These are phyloP conservation scores for Leptographium lundbergii DNA, from an alignment of 2,329 filamentous ascomycete genomes.

Conservation along the genomic window DNA sequence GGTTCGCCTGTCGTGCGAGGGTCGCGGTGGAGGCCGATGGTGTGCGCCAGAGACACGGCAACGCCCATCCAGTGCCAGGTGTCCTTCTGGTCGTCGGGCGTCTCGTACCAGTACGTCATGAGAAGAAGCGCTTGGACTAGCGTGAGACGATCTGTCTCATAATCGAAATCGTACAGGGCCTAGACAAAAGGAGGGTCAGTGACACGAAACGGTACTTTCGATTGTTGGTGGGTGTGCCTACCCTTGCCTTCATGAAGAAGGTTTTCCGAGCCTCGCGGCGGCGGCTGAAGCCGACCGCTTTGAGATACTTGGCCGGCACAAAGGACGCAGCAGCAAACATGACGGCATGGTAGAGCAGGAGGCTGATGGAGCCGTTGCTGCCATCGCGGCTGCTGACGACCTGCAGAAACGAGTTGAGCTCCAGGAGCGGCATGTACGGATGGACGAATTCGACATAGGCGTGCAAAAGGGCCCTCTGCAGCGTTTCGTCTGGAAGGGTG, in stretches of 20 bases:
- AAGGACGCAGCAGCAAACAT: slow-evolving; percentile 91
- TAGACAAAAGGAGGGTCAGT: slow-evolving; percentile 20
- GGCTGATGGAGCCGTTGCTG: slow-evolving; percentile 57
- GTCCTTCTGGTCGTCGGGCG: slow-evolving; percentile 91
- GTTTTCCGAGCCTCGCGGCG: slow-evolving; percentile 74
- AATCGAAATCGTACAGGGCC: slow-evolving; percentile 90
- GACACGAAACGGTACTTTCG: background rate
- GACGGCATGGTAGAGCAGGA: slow-evolving; percentile 83
- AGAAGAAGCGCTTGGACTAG: slow-evolving; percentile 79
- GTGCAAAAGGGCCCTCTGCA: slow-evolving; percentile 72
- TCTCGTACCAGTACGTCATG: slow-evolving; percentile 98
- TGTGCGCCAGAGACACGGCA: slow-evolving; percentile 82
- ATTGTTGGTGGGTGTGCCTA: slow-evolving; percentile 28
- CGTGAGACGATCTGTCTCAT: slow-evolving; percentile 78
- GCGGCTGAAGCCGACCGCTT: slow-evolving; percentile 62
- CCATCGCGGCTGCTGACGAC: slow-evolving; percentile 56
- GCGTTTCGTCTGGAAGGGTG: slow-evolving; percentile 52
- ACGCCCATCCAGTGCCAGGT: slow-evolving; percentile 99
- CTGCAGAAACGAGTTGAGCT: slow-evolving; percentile 46
- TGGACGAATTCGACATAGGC: slow-evolving; percentile 84
- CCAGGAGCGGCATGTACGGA: slow-evolving; percentile 84
- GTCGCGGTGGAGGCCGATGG: slow-evolving; percentile 83
- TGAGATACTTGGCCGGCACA: slow-evolving; percentile 66
- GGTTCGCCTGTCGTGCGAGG: slow-evolving; percentile 64
- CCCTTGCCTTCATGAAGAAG: slow-evolving; percentile 80